Base-by-base conservation (phyloP, 371 early-diverging fungal genomes). In the Mucor indicus region DNA sequence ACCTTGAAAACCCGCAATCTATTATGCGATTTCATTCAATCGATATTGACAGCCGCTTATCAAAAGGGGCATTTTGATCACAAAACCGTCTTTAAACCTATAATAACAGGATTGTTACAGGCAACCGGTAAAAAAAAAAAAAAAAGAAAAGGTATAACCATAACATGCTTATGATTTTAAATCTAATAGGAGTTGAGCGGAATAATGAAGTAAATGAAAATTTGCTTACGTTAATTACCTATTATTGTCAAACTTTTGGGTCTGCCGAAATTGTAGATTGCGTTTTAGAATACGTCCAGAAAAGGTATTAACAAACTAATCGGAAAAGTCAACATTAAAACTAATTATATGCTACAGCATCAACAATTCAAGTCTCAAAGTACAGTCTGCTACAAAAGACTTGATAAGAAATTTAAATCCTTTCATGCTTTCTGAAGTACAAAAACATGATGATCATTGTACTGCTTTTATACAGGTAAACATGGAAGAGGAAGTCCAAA, bases 171-270 rank as follows among this genome's bases (percentile, higher is more conserved):
- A 10, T 23, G 9, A 36, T 21, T 19, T 2, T 20, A 16, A 25
- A 16, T 16, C 17, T 38, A 38, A 23, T 36, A 71, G 72, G 46
- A 20, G 23, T 43, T 6, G 72, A 71, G 52, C 44, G 51, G 29
- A 60, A 61, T 32, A 53, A 29, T 25, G 22, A 30, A n/a, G 22
- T 64, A 9, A 59, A 55, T 17, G 52, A 53, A 36, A 35, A 31
- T 6, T 51, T 71, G 32, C 12, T 71, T 0, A 31, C 30, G 4
- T 22, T 62, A 5, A 29, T 53, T 4, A 49, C 48, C 15, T 32
- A 51, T 12, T 71, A 57, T 41, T 67, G 62, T 21, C 51, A 54
- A 44, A 15, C 50, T 8, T 67, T 58, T 55, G 62, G 57, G 3
- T 64, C 60, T 1, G 50, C 53, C 5, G 55, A 53, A 10, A 35